Evolutionary conservation across 768 basidiomycete genomes (phyloP), one percentile per base, ranked within the genome.

Genomic region (Cytidiella melzeri): DNA sequence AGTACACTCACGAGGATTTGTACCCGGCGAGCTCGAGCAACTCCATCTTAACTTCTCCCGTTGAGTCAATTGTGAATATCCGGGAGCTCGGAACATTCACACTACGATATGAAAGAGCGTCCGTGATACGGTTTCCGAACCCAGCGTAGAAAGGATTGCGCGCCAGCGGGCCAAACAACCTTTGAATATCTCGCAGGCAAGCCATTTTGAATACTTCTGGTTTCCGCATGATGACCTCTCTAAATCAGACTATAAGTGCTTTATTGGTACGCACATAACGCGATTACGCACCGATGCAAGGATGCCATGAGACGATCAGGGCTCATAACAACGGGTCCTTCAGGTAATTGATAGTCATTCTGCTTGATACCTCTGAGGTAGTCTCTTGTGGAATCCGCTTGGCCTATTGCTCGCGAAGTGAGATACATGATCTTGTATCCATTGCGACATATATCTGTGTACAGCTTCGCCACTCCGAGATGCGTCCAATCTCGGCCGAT

Each of bases 201-300:
- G 95, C 93, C 96, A 99, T 99, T 71, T 99, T 99, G 79, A 99
- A 99, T n/a, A 98, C 79, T 62, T 99, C 96, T 0, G 96, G 96
- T 66, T 98, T 97, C 30, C 94, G 85, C 87, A 98, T 89, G 61
- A 99, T 95, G 13, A 99, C 95, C 69, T 99, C 96, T 3, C 93
- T 96, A 58, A 7, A 47, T 28, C 24, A 19, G 12, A 3, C 19
- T 10, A 50, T 43, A 12, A 42, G n/a, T 38, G 5, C 19, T 30
- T 12, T 7, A 9, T 13, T 7, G 4, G 19, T 6, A 11, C 15
- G 23, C 28, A n/a, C n/a, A 23, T 13, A 13, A 4, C 21, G 3
- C 36, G 18, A 43, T 18, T 20, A 62, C 81, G 55, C 57, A 92
- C 93, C 96, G 82, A 67, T 98, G 96, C 36, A 98, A 68, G 13